A percentile compares a stretch with the other conserved stretches of the same genome.
phyloP scores from a whole-genome alignment of 208 protist genomes.

The Willaertia magna region DNA sequence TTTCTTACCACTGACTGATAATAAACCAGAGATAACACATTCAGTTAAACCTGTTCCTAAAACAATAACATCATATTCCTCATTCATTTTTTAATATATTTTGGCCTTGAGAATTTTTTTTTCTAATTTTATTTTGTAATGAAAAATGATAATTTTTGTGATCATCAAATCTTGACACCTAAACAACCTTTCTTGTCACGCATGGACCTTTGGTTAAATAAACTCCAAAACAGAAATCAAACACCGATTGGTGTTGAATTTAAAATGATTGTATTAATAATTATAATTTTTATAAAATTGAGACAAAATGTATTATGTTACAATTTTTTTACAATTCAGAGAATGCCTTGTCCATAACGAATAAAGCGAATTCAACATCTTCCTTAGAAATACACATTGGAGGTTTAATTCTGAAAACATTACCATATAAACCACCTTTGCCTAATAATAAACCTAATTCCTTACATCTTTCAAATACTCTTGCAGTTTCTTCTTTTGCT shows the following conservation, averaged over 20 bases:
- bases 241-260: too few relatives aligned
- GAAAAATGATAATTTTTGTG: too few relatives aligned
- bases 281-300: not conserved
- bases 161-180: too few relatives aligned
- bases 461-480: slow-evolving; percentile 27
- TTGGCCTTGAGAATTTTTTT: too few relatives aligned
- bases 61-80: slow-evolving; percentile 55
- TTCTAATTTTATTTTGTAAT: too few relatives aligned
- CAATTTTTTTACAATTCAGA: slow-evolving; percentile 12
- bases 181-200: too few relatives aligned
- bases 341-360: slow-evolving; percentile 19
- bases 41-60: slow-evolving; percentile 98
- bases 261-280: too few relatives aligned
- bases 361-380: slow-evolving; percentile 28
- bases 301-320: not conserved
- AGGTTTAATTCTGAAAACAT: slow-evolving; percentile 46
- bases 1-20: slow-evolving; percentile 87
- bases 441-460: slow-evolving; percentile 37
- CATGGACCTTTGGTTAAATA: too few relatives aligned
- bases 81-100: not conserved
- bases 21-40: slow-evolving; percentile 84
- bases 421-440: slow-evolving; percentile 38
- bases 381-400: slow-evolving; percentile 38
- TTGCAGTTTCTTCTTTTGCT: slow-evolving; percentile 24
- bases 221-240: too few relatives aligned